Evolutionary conservation across 441 rosid genomes (phyloP), one percentile per base, ranked within the genome.

Genomic region (Adansonia grandidieri): DNA sequence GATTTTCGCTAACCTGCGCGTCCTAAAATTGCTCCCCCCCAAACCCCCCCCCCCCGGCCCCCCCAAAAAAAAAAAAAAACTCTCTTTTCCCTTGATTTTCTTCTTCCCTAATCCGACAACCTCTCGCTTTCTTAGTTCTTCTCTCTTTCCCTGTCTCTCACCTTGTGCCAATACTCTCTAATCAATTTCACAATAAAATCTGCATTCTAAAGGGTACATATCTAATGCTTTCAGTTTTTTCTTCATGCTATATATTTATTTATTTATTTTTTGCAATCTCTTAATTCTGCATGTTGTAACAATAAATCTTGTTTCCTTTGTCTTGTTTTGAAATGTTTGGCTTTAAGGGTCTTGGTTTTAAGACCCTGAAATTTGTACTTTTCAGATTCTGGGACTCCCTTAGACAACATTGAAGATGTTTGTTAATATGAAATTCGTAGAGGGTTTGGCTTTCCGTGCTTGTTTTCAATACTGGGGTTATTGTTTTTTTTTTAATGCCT

Each of bases 31-130:
- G 67, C 42, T 58, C 32, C 28, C 28, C 28, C 1, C 28, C 28
- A n/a, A n/a, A n/a, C 28, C 28, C 1, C 28, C 28, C 28, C 28
- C 28, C 28, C 28, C 28, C 28, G n/a, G n/a, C n/a, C n/a, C 32
- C 32, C 32, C 32, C 32, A 1, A 28, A 28, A 28, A 2, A 3
- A 17, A 22, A 22, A 22, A 3, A 13, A 8, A 19, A 19, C 50
- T 28, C 54, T 53, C 24, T n/a, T 54, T 62, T 28, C 7, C n/a
- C 65, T 10, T 61, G 28, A 61, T 61, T 61, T 11, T 24, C 65
- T 62, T 62, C 67, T 64, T 40, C 72, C 73, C 40, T 22, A 44
- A 42, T 74, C 78, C 70, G 71, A 62, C 70, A 45, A 47, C 56
- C 60, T 63, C 70, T 57, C 58, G 61, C 13, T 62, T 75, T 47